Base-by-base conservation (phyloP, 345 rosid species). In the Isatis tinctoria region DNA sequence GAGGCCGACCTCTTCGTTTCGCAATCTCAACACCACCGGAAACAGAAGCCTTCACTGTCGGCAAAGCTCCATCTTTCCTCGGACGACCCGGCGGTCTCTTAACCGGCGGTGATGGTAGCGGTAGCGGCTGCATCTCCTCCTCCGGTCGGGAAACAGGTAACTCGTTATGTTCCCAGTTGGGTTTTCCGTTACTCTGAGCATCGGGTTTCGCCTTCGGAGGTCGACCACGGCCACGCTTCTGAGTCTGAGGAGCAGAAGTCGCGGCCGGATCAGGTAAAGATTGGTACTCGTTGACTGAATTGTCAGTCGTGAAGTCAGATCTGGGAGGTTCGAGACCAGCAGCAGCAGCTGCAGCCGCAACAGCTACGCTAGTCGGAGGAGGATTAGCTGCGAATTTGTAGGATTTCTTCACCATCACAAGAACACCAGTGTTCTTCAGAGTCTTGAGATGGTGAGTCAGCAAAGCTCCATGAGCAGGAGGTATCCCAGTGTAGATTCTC, bases 341-440 rank as follows among this genome's bases (percentile, higher is more conserved):
- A 40, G 73, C 43, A 0, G 43, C 44, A 9, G 65, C 48, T 3
- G 80, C 72, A 27, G 77, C n/a, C 0, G 71, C 67, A 69, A 65
- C 28, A 36, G 68, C 73, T 2, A 66, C 57, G 37, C 73, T 77
- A 2, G 70, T 10, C 0, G 78, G 78, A 52, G 77, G 45, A 36
- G 61, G 24, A 18, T 53, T 2, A 6, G 44, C 20, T 11, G 88
- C 83, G 3, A 95, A 78, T 79, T 69, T 82, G 86, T 92, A 92
- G 57, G 97, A 88, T 48, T 90, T 92, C 82, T 85, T 92, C 28
- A 80, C 83, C 88, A 92, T 80, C 27, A 83, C 73, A n/a, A 95
- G 86, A 11, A 62, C 61, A 1, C 99, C 98, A 40, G 39, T 77
- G 82, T 60, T 83, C 78, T 87, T 95, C 79, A 95, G 51, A 41